Evolutionary conservation across 2,329 filamentous ascomycete genomes (phyloP), one percentile per base, ranked within the genome.

Genomic region (Ustulina deusta): DNA sequence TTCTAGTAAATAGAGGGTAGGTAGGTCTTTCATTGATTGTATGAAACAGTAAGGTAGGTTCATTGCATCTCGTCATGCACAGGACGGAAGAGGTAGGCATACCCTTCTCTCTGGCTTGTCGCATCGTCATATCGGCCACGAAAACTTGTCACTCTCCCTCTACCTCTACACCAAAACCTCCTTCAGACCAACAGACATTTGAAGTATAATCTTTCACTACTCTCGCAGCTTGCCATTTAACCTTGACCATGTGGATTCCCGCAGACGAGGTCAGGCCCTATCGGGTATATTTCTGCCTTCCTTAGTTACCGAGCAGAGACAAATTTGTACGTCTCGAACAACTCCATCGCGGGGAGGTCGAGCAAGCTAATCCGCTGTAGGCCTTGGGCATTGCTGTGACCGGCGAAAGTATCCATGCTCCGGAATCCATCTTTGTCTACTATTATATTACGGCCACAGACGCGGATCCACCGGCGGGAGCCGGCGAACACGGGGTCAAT

Each of bases 271-370:
- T 56, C 15, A 56, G 44, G 22, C 54, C 54, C 36, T 29, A 42
- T 22, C 3, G 15, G 36, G 36, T 56, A 29, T 56, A 56, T 56
- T 36, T 56, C 36, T 56, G 54, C 11, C 15, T 56, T 42, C 54
- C 54, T 42, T 56, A 40, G 32, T 15, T 38, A 11, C 1, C 7
- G 9, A 6, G 7, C 15, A 10, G 2, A 7, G 6, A 10, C 2
- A 36, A 56, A 0, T 42, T 27, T 42, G 54, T 56, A 25, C 6
- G 54, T 29, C 15, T 29, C 15, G 15, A 42, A 29, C 15, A 0
- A n/a, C 22, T 29, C 36, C 36, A 13, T 13, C 36, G 6, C 22
- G 1, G n/a, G 7, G 10, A 17, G 17, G 7, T 2, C 15, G 3
- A 20, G 36, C 36, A 56, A 1, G 15, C 36, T 56, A 42, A 56